These are phyloP conservation scores for Coprinopsis strossmayeri DNA, from an alignment of 768 basidiomycete species.

Conservation along the genomic window DNA sequence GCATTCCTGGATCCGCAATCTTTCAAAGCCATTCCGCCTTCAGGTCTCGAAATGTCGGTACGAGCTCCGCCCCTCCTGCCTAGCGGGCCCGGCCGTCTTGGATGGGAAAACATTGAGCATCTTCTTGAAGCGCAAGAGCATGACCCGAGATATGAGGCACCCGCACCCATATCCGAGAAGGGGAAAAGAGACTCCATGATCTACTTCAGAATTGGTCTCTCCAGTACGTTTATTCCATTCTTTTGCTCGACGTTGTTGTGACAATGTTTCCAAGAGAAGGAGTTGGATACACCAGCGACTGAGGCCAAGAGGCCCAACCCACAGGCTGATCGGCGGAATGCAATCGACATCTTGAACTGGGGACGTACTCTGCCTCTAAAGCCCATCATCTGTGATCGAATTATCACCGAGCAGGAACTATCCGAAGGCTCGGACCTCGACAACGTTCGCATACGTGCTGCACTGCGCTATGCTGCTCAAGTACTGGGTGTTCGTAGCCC, in stretches of 20 bases:
- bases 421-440: conserved; percentile 18
- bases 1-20: conserved; percentile 41
- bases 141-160: conserved; percentile 11
- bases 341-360: conserved; percentile 27
- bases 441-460: conserved; percentile 23
- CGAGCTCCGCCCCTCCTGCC: conserved; percentile 19
- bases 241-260: neutral
- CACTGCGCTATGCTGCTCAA: conserved; percentile 19
- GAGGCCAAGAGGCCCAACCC: conserved; percentile 4
- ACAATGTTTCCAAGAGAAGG: conserved; percentile 2
- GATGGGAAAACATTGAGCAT: conserved; percentile 29
- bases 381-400: conserved; percentile 19
- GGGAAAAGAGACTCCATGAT: conserved; percentile 9
- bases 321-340: conserved; percentile 8
- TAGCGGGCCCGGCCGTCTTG: conserved; percentile 24
- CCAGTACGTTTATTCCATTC: conserved; percentile 17
- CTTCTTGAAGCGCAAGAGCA: conserved; percentile 16
- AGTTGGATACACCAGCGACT: conserved; percentile 1
- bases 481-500: conserved; percentile 18
- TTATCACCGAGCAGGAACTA: conserved; percentile 19
- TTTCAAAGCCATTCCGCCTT: conserved; percentile 26
- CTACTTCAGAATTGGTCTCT: conserved; percentile 11
- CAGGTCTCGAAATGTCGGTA: conserved; percentile 21
- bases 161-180: conserved; percentile 9
- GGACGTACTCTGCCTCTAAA: conserved; percentile 28